Base-by-base conservation (phyloP, 208 protist genomes). In the Leishmania tarentolae region DNA sequence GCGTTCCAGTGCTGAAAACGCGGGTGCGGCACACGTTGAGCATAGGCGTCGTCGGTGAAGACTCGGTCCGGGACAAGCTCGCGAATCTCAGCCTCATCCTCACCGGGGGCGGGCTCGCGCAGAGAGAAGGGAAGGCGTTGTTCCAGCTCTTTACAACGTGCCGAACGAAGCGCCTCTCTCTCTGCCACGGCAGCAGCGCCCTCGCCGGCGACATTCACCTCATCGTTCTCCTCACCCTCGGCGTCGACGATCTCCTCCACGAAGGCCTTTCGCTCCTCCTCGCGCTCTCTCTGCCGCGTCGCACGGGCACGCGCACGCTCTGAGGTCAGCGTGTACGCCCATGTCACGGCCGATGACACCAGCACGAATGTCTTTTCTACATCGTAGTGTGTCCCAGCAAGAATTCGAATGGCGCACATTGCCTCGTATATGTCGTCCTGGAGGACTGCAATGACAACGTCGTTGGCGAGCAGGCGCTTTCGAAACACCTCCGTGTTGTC, bases 351-450 rank as follows among this genome's bases (percentile, higher is more conserved):
- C 31, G 92, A 97, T 1, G 94, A 97, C 17, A 98, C 91, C 35
- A 98, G 86, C 61, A 98, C 93, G 84, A 98, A 98, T 11, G 94
- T 97, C 86, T 98, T 98, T 75, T 97, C 92, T 50, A 96, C 93
- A 50, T 98, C 91, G 85, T 96, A 98, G 83, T 95, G 91, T 3
- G 92, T 89, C 50, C 91, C 90, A 9, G 85, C 75, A 7, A 98
- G 84, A 17, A 97, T 86, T 56, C 92, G 93, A 75, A 97, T 95
- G 52, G 96, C 91, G 56, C 90, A 94, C 80, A 91, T 93, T 1
- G 94, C 91, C 78, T 97, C 96, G 80, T 95, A 95, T 3, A 81
- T 84, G 75, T 93, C 90, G 59, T 97, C 93, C 72, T 93, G 89
- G 35, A 98, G 87, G 42, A 94, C 81, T 44, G 92, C 95, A n/a